Conservation (phyloP, 225 moss, liverwort and hornwort genomes). For the Takakia lepidozioides region DNA sequence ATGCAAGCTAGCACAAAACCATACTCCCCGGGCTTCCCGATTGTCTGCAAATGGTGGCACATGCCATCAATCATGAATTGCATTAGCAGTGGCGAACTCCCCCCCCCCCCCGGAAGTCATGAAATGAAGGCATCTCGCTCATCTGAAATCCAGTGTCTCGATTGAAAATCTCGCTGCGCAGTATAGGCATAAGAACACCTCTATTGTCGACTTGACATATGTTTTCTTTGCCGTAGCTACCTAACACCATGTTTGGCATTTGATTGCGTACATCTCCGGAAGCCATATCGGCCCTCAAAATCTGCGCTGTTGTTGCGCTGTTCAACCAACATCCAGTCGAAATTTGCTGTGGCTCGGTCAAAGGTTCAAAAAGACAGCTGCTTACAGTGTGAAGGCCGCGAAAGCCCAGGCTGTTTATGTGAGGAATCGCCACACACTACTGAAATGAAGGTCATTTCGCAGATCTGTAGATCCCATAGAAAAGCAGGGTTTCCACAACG, state of each 20-base stretch:
- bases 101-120: conserved; percentile 59
- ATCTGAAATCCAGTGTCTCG: conserved; percentile 54
- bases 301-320: no score
- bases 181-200: conserved; percentile 43
- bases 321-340: no score
- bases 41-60: conserved; percentile 56
- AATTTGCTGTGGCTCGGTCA: no score
- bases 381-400: no score
- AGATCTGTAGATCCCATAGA: no score
- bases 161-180: conserved; percentile 37
- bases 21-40: conserved; percentile 54
- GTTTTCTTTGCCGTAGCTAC: conserved; percentile 25
- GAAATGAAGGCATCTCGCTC: conserved; percentile 57
- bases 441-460: no score
- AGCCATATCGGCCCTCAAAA: conserved; percentile 24
- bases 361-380: no score
- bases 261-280: conserved; percentile 48
- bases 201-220: conserved; percentile 10
- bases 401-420: no score
- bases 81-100: conserved; percentile 64
- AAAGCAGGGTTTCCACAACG: no score
- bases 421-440: no score
- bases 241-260: conserved; percentile 30
- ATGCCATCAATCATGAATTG: conserved; percentile 54
- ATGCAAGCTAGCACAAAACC: conserved; percentile 56